Conservation (phyloP, 306 rosid genomes). For the Cicer pinnatifidum region DNA sequence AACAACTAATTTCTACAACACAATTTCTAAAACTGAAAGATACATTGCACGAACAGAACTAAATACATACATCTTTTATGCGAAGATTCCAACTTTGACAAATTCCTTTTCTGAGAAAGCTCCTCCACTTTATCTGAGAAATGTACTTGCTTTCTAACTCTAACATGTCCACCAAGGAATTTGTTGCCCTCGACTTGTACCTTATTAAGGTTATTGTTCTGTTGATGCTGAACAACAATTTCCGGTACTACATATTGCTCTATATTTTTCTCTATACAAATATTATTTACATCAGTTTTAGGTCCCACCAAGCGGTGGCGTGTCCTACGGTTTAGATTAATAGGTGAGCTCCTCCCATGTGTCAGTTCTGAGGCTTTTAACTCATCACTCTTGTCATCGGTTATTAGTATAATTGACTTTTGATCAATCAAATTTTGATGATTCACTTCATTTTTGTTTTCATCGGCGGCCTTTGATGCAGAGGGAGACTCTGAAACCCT, state of each 20-base stretch:
- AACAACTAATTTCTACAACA: background rate
- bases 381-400: slow-evolving; percentile 42
- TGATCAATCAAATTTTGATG: slow-evolving; percentile 43
- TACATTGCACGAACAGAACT: slow-evolving; percentile 14
- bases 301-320: slow-evolving; percentile 50
- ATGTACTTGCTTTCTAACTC: slow-evolving; percentile 61
- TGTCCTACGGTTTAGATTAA: slow-evolving; percentile 46
- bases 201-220: slow-evolving; percentile 41
- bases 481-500: slow-evolving; percentile 46
- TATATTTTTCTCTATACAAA: slow-evolving; percentile 41
- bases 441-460: slow-evolving; percentile 46
- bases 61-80: slow-evolving; percentile 47
- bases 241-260: slow-evolving; percentile 38
- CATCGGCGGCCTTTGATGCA: slow-evolving; percentile 38
- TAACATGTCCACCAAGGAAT: slow-evolving; percentile 45
- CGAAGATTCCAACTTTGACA: slow-evolving; percentile 50
- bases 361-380: slow-evolving; percentile 47
- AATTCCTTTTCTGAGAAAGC: slow-evolving; percentile 50
- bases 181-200: slow-evolving; percentile 43
- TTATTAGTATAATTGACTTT: slow-evolving; percentile 42
- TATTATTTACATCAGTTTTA: slow-evolving; percentile 42
- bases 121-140: slow-evolving; percentile 63
- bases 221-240: slow-evolving; percentile 47
- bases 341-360: slow-evolving; percentile 49
- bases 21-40: slow-evolving; percentile 24